A percentile compares a stretch with the other conserved stretches of the same genome.
phyloP scores from a whole-genome alignment of 1,139 yeast species.

The Hansenula anomala region DNA sequence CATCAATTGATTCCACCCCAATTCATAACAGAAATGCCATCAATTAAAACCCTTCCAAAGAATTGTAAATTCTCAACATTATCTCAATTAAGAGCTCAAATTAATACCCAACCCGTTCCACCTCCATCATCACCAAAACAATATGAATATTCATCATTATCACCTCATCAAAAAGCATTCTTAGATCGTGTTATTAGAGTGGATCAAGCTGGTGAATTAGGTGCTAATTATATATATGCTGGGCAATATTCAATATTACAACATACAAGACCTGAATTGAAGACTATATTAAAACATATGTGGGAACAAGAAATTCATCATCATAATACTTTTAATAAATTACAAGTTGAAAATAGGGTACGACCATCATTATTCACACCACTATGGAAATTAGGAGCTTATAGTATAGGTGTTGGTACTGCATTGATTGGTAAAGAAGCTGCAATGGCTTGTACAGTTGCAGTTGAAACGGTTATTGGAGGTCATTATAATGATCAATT shows the following conservation, averaged over 20 bases:
- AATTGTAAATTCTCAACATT: conserved; percentile 15
- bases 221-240: conserved; percentile 88
- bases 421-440: conserved; percentile 89
- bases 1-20: too few relatives aligned
- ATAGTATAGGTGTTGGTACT: conserved; percentile 80
- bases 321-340: conserved; percentile 72
- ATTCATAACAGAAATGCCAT: too few relatives aligned
- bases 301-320: conserved; percentile 97
- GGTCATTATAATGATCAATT: conserved; percentile 91
- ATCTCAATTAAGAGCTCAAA: conserved; percentile 16
- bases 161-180: conserved; percentile 62
- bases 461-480: conserved; percentile 97
- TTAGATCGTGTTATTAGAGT: conserved; percentile 79
- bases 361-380: conserved; percentile 92
- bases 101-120: conserved; percentile 1
- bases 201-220: conserved; percentile 98
- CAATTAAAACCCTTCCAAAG: not conserved
- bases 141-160: conserved; percentile 27
- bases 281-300: conserved; percentile 82
- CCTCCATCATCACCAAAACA: conserved; percentile 3
- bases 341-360: conserved; percentile 75
- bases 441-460: conserved; percentile 99
- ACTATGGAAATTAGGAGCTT: conserved; percentile 88
- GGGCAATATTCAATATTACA: conserved; percentile 85
- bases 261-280: conserved; percentile 62